Evolutionary conservation across 2,329 filamentous ascomycete species (phyloP).

Genomic region (Aspergillus tubingensis): DNA sequence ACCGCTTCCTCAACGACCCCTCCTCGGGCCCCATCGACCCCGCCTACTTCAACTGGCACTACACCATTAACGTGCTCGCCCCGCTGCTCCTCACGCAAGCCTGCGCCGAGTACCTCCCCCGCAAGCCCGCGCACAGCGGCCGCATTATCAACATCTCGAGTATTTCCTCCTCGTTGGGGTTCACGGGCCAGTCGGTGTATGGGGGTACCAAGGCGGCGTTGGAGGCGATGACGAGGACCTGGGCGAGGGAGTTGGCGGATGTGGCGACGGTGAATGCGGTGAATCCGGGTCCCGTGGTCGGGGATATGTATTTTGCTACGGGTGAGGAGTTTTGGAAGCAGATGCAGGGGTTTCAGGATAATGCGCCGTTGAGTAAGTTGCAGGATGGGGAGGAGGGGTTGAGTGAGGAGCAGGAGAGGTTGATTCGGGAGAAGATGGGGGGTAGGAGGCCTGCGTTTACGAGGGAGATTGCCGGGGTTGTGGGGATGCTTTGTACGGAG

Average conservation of each 20-base stretch:
- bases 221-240: slow-evolving; percentile 69
- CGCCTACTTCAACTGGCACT: slow-evolving; percentile 70
- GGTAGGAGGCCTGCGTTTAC: slow-evolving; percentile 65
- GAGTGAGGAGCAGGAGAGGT: slow-evolving; percentile 61
- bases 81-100: slow-evolving; percentile 78
- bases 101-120: slow-evolving; percentile 67
- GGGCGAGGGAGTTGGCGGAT: slow-evolving; percentile 64
- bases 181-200: slow-evolving; percentile 62
- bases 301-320: slow-evolving; percentile 65
- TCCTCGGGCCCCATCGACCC: slow-evolving; percentile 62
- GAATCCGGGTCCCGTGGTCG: slow-evolving; percentile 66
- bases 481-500: slow-evolving; percentile 71
- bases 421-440: slow-evolving; percentile 60
- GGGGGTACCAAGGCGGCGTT: slow-evolving; percentile 68
- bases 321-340: slow-evolving; percentile 59
- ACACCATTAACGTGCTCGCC: slow-evolving; percentile 78
- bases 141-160: slow-evolving; percentile 65
- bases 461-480: slow-evolving; percentile 71
- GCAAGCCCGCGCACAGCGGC: slow-evolving; percentile 60
- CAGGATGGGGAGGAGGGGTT: slow-evolving; percentile 59
- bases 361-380: slow-evolving; percentile 65
- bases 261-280: slow-evolving; percentile 65
- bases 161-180: slow-evolving; percentile 60
- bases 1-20: slow-evolving; percentile 61
- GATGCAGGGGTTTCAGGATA: slow-evolving; percentile 63